These are phyloP conservation scores for Apiospora arundinis DNA, from an alignment of 2,329 filamentous ascomycete species.

Conservation along the genomic window DNA sequence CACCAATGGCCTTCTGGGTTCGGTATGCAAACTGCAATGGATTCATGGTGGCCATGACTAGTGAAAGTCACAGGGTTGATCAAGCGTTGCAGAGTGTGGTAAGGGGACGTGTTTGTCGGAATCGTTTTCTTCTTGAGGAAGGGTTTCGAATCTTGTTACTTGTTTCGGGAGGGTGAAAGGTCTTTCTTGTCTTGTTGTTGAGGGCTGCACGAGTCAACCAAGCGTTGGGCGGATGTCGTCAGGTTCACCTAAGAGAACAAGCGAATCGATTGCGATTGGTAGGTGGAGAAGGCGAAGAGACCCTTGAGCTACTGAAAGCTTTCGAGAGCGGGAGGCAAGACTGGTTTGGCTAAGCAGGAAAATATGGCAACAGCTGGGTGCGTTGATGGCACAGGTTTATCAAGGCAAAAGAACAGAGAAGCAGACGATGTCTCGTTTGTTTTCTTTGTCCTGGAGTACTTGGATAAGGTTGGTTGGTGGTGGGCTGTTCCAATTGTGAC, in stretches of 20 bases:
- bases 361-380: background rate
- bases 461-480: background rate
- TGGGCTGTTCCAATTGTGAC: background rate
- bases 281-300: conserved; percentile 15
- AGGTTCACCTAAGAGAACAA: conserved; percentile 16
- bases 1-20: conserved; percentile 94
- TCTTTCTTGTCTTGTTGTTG: conserved; percentile 3
- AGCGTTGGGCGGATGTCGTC: conserved; percentile 19
- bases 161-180: conserved; percentile 12
- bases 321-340: conserved; percentile 7
- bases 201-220: conserved; percentile 16
- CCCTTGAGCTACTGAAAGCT: conserved; percentile 19
- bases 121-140: conserved; percentile 20
- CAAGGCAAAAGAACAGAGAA: background rate
- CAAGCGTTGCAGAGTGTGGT: conserved; percentile 21
- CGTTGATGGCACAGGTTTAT: background rate
- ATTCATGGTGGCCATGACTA: conserved; percentile 80
- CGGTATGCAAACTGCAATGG: conserved; percentile 96
- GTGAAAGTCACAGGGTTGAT: conserved; percentile 76
- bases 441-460: background rate
- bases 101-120: conserved; percentile 17
- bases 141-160: background rate
- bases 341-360: conserved; percentile 1
- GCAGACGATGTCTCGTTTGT: conserved; percentile 15
- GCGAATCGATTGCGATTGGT: background rate